Percentiles rank a stretch among this genome's conserved stretches.
Conservation (phyloP, 2,329 filamentous ascomycete species). For the Hirsutella rhossiliensis region DNA sequence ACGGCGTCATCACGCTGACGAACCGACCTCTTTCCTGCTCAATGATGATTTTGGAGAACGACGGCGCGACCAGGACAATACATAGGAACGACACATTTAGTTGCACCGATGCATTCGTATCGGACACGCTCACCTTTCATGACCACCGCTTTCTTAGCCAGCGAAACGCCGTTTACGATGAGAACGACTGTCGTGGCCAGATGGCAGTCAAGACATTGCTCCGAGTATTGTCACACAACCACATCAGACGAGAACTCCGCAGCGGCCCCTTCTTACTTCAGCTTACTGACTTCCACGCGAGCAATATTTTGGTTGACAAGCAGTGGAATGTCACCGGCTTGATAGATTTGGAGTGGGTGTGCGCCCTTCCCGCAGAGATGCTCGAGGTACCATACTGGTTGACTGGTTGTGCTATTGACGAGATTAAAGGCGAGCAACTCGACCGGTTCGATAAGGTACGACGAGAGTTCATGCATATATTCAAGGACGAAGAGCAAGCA, state of each 20-base stretch:
- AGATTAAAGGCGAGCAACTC: not conserved
- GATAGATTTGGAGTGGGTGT: slow-evolving; percentile 23
- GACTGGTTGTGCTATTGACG: slow-evolving; percentile 6
- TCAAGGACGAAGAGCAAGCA: not conserved
- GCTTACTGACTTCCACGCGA: slow-evolving; percentile 18
- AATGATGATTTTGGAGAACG: no score
- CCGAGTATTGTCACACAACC: slow-evolving; percentile 10
- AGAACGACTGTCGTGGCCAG: slow-evolving; percentile 14
- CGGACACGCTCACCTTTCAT: no score
- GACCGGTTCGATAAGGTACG: not conserved
- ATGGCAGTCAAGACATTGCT: slow-evolving; percentile 15
- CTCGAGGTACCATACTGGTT: slow-evolving; percentile 10
- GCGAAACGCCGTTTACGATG: slow-evolving; percentile 1
- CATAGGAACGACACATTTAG: no score
- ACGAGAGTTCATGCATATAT: not conserved
- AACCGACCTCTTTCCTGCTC: no score
- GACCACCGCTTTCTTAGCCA: no score
- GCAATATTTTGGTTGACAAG: slow-evolving; percentile 23
- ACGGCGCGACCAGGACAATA: no score
- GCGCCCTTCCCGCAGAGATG: slow-evolving; percentile 10
- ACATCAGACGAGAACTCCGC: slow-evolving; percentile 9
- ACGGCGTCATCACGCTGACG: no score
- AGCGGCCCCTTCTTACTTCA: slow-evolving; percentile 15
- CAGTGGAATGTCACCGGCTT: slow-evolving; percentile 20
- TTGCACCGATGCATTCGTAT: no score